Percentiles rank a stretch among this genome's conserved stretches.
phyloP scores from a whole-genome alignment of 441 rosid genomes.

The Corymbia calophylla region DNA sequence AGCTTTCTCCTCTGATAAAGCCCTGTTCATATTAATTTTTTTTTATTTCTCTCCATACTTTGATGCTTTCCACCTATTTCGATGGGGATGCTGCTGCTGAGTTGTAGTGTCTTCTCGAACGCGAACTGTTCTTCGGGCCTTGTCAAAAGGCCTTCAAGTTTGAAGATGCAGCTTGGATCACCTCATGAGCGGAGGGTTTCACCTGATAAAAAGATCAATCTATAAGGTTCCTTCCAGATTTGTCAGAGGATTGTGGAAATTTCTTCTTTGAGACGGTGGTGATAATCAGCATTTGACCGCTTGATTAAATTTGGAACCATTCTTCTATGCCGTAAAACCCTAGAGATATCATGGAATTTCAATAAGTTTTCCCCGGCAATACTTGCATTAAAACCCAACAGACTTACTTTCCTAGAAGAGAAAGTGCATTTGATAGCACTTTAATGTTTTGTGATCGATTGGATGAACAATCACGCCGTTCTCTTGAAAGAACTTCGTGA shows the following conservation, averaged over 20 bases:
- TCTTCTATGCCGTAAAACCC: not conserved
- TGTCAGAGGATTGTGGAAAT: not conserved
- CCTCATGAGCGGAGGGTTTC: not conserved
- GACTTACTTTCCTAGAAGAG: not conserved
- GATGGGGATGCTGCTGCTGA: not conserved
- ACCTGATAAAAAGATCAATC: not conserved
- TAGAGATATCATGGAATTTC: not conserved
- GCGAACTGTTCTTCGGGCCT: not conserved
- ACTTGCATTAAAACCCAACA: not conserved
- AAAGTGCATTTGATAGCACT: not conserved
- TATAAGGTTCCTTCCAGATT: too few species aligned
- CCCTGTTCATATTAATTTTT: not conserved
- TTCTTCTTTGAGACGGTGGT: not conserved
- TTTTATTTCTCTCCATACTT: too few species aligned
- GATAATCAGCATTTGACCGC: not conserved
- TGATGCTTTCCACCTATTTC: too few species aligned
- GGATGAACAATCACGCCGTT: fast-evolving
- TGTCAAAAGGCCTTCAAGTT: not conserved
- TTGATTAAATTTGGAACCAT: not conserved
- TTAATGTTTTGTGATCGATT: not conserved
- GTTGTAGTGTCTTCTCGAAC: not conserved
- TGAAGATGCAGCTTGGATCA: not conserved
- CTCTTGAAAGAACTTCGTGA: not conserved
- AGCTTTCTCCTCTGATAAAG: not conserved
- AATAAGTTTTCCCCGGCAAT: not conserved